Conservation (phyloP, 768 basidiomycete genomes). For the Mycena galopus region DNA sequence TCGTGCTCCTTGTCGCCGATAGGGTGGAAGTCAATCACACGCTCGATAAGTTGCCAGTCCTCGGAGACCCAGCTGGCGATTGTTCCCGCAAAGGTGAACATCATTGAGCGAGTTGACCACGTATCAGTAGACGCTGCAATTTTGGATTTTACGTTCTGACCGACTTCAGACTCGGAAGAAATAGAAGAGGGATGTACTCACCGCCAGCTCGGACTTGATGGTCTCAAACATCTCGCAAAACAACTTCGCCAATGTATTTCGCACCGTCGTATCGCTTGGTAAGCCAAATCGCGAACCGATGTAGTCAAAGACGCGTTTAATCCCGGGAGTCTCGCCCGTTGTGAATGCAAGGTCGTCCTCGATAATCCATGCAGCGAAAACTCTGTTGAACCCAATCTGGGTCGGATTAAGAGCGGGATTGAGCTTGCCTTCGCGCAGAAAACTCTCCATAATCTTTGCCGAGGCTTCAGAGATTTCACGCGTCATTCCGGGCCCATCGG, state of each 20-base stretch:
- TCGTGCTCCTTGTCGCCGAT: too few species aligned
- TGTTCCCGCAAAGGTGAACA: too few species aligned
- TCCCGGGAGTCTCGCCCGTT: slow-evolving; percentile 33
- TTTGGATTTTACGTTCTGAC: too few species aligned
- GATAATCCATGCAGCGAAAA: slow-evolving; percentile 41
- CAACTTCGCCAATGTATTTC: slow-evolving; percentile 37
- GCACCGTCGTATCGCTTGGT: too few species aligned
- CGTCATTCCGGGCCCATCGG: background rate
- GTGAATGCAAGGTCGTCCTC: slow-evolving; percentile 44
- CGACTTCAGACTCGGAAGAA: too few species aligned
- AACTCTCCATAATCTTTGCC: slow-evolving; percentile 37
- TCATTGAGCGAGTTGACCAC: too few species aligned
- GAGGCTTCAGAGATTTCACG: background rate
- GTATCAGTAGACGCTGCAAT: too few species aligned
- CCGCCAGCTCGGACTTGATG: slow-evolving; percentile 37
- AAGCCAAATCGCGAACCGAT: background rate
- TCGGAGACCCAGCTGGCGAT: too few species aligned
- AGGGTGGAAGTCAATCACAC: too few species aligned
- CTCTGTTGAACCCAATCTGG: slow-evolving; percentile 30
- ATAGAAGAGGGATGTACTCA: background rate
- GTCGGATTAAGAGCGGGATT: slow-evolving; percentile 33
- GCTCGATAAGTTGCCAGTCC: too few species aligned
- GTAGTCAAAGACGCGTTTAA: slow-evolving; percentile 12
- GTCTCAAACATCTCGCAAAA: slow-evolving; percentile 36
- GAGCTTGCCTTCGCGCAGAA: slow-evolving; percentile 33